Base-by-base conservation (phyloP, 2,329 filamentous ascomycete species). In the Ceratocystiopsis brevicomis region DNA sequence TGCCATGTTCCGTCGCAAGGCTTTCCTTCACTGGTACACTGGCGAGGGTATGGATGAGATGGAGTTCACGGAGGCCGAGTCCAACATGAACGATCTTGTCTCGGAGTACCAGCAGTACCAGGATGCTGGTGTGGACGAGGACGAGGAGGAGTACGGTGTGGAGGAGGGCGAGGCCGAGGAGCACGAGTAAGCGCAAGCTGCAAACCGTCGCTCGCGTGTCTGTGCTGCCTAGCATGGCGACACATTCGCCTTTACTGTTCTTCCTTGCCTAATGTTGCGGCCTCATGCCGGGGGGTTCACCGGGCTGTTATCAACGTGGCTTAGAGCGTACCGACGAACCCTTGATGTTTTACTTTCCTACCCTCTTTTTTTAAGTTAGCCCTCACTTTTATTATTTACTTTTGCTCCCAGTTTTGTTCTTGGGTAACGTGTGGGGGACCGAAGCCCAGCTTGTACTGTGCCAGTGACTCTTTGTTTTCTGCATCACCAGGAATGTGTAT, bases 11-110 rank as follows among this genome's bases (percentile, higher is more conserved):
- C 78, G 90, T 71, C 86, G 90, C 71, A 98, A 96, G 83, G 90
- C 90, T 79, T 98, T 98, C 86, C 84, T 98, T 78, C 90, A 96
- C 75, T 98, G 90, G 90, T 98, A 98, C 73, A 98, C 90, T 78
- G 87, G 87, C 61, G 90, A 98, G 77, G 90, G 90, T 71, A 98
- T 98, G 90, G 90, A 98, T 69, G 90, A 98, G 81, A 96, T 98
- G 90, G 90, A 98, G 73, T 98, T 98, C 75, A 98, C 90, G 62
- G 90, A 98, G 77, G 90, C 90, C 57, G 90, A 98, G 80, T 93
- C 84, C 69, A 98, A 98, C 76, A 96, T 98, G 90, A 96, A 98
- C 74, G 90, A 98, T 67, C 73, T 98, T 61, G 88, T 98, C 58
- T 93, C 86, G 49, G 90, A 98, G 68, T 98, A 98, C 75, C 90